These are phyloP conservation scores for Panaeolus papilionaceus DNA, from an alignment of 768 basidiomycete genomes.

Conservation along the genomic window DNA sequence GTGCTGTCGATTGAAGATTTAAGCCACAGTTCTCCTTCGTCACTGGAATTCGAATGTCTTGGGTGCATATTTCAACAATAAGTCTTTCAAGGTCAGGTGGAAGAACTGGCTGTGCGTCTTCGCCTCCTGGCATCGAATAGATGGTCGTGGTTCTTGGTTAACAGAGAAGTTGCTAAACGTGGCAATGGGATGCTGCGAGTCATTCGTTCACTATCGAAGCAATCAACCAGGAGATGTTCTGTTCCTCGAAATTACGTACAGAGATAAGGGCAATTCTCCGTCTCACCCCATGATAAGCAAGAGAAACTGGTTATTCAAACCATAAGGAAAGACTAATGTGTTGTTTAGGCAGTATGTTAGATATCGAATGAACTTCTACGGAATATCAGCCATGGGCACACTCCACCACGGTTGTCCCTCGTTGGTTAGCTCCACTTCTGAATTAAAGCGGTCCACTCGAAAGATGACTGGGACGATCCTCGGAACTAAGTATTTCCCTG, in stretches of 20 bases:
- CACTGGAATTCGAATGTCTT: not conserved
- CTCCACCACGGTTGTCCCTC: not conserved
- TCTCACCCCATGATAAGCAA: too few relatives aligned
- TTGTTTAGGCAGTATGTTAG: too few relatives aligned
- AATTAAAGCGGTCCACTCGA: not conserved
- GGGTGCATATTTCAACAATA: not conserved
- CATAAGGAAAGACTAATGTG: too few relatives aligned
- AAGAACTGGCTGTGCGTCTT: not conserved
- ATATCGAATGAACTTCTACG: too few relatives aligned
- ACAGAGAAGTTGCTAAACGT: not conserved
- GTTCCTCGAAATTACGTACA: too few relatives aligned
- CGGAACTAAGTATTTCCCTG: not conserved
- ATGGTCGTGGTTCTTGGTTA: not conserved
- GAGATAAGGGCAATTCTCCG: too few relatives aligned
- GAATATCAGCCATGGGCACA: too few relatives aligned
- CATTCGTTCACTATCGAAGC: not conserved
- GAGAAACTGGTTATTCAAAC: too few relatives aligned
- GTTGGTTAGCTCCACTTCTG: not conserved
- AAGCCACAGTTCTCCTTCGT: not conserved
- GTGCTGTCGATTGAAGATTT: not conserved
- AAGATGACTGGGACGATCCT: not conserved
- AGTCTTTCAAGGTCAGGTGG: not conserved
- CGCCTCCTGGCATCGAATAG: not conserved
- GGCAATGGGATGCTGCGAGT: not conserved
- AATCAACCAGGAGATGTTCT: too few relatives aligned